A percentile compares a stretch with the other conserved stretches of the same genome.
These are phyloP conservation scores for Tricholoma matsutake DNA, from an alignment of 768 basidiomycete species.

Conservation along the genomic window DNA sequence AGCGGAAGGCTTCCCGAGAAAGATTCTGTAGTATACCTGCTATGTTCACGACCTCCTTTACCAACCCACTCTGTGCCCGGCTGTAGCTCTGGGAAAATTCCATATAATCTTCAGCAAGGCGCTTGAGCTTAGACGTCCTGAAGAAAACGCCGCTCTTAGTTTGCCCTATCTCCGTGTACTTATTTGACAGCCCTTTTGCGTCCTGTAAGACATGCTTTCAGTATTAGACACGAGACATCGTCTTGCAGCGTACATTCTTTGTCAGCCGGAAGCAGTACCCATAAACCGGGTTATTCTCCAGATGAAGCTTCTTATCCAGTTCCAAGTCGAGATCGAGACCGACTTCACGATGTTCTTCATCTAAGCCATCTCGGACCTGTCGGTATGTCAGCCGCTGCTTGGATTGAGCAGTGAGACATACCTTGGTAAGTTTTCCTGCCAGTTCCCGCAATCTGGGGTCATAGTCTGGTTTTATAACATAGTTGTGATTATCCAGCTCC, in stretches of 20 bases:
- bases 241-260: conserved; percentile 65
- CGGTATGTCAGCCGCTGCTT: neutral
- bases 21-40: conserved; percentile 58
- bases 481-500: conserved; percentile 81
- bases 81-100: conserved; percentile 69
- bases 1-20: neutral
- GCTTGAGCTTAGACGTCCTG: conserved; percentile 73
- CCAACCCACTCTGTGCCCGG: conserved; percentile 73
- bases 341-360: conserved; percentile 71
- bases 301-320: conserved; percentile 91
- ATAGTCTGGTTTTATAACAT: conserved; percentile 90
- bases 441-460: conserved; percentile 71
- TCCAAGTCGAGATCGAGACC: conserved; percentile 75
- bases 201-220: conserved; percentile 52
- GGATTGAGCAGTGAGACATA: conserved; percentile 18
- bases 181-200: conserved; percentile 63
- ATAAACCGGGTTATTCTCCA: conserved; percentile 87
- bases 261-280: conserved; percentile 93
- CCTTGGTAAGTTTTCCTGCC: conserved; percentile 61
- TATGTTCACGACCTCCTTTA: conserved; percentile 90
- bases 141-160: conserved; percentile 88
- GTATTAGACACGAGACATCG: neutral
- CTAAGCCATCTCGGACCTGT: conserved; percentile 72
- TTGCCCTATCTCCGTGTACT: conserved; percentile 81
- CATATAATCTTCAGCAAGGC: conserved; percentile 66